Evolutionary conservation across 2,329 filamentous ascomycete genomes (phyloP).

Genomic region (Colletotrichum shisoi): DNA sequence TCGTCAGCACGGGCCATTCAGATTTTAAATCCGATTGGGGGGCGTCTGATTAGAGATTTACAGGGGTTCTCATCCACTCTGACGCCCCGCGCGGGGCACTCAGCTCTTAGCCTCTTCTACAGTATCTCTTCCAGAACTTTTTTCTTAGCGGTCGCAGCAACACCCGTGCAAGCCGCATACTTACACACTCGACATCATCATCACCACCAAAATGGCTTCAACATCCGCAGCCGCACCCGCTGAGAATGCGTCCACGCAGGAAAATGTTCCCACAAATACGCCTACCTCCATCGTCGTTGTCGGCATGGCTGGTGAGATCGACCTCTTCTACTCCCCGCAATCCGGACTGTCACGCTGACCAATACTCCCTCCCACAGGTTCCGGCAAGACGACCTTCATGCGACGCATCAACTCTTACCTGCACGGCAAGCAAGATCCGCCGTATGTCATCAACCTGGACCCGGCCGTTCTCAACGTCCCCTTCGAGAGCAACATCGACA

Average conservation of each 20-base stretch:
- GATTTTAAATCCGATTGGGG: slow-evolving; percentile 19
- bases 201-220: slow-evolving; percentile 34
- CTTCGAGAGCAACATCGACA: slow-evolving; percentile 98
- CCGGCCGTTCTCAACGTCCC: slow-evolving; percentile 92
- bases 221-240: slow-evolving; percentile 41
- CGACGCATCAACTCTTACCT: slow-evolving; percentile 95
- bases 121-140: slow-evolving; percentile 39
- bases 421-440: slow-evolving; percentile 78
- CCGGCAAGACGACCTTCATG: slow-evolving; percentile 99
- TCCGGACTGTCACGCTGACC: slow-evolving; percentile 23
- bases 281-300: slow-evolving; percentile 90
- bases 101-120: slow-evolving; percentile 35
- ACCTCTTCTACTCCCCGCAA: slow-evolving; percentile 10
- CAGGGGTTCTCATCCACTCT: slow-evolving; percentile 25
- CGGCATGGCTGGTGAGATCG: slow-evolving; percentile 82
- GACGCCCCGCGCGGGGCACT: slow-evolving; percentile 38
- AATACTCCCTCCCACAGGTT: slow-evolving; percentile 62
- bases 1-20: slow-evolving; percentile 28
- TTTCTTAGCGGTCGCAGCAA: slow-evolving; percentile 28
- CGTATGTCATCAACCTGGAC: slow-evolving; percentile 97
- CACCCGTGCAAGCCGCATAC: slow-evolving; percentile 21
- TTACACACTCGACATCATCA: slow-evolving; percentile 9
- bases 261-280: slow-evolving; percentile 49
- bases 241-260: slow-evolving; percentile 48
- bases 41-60: slow-evolving; percentile 15